Base-by-base conservation (phyloP, 2,329 filamentous ascomycete genomes). In the Phialophora macrospora region DNA sequence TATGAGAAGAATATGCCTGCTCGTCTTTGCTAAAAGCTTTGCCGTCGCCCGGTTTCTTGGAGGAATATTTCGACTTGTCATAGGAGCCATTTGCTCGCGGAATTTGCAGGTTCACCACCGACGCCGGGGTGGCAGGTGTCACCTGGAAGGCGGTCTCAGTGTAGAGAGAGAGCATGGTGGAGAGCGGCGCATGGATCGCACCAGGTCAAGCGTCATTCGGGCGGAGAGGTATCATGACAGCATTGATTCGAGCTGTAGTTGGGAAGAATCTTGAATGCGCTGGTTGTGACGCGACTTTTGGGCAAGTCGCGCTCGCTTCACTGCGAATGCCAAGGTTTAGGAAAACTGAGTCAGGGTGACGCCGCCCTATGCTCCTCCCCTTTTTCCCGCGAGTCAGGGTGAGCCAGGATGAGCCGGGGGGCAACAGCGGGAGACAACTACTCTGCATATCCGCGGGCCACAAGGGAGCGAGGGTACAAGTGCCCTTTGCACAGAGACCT, bases 1-100 rank as follows among this genome's bases (percentile, higher is more conserved):
- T 87, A 69, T 86, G 88, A 66, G 85, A 82, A 70, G 88, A 87
- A 74, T 96, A 97, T 9, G 85, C 81, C 62, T 87, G 87, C 76
- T 94, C 90, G 44, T 71, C 66, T 26, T 55, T 67, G 4, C 57
- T 65, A 17, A 56, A 62, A 17, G 38, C 22, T 26, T 62, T 57
- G 49, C 41, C 28, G 48, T 65, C 55, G 46, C 26, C 44, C 4
- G 51, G 26, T 11, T 58, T 62, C 52, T 55, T 66, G 8, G 66
- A 66, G 4, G 69, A 64, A 55, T 44, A 65, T 62, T 64, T 70
- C 30, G 68, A 60, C 52, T 58, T 65, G 26, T 71, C 65, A 62
- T 68, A 68, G 22, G 66, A 68, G 51, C 68, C 69, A 51, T 72
- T 70, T 30, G 55, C 63, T 57, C 69, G 52, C 12, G 70, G 70